Evolutionary conservation across 2,329 filamentous ascomycete species (phyloP).

Genomic region (Aurifilum marmelostoma): DNA sequence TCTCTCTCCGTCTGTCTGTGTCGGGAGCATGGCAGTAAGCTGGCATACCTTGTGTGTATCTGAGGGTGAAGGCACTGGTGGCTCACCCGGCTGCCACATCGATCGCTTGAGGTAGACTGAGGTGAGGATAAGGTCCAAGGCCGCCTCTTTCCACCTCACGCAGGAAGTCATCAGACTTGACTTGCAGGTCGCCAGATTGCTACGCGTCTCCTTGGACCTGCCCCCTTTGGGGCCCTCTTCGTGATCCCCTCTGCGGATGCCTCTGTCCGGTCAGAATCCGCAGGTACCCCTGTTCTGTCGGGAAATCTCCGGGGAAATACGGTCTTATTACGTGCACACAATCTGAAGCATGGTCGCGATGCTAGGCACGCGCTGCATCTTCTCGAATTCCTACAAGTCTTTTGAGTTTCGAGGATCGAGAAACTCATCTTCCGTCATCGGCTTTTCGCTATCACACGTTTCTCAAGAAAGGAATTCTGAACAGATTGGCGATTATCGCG

Average conservation of each 20-base stretch:
- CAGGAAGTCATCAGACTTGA: neutral
- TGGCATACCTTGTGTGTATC: neutral
- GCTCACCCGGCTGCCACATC: neutral
- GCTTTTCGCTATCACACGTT: neutral
- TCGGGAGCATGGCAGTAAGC: neutral
- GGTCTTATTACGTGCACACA: neutral
- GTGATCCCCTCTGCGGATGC: constrained; percentile 1
- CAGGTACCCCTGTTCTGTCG: constrained; percentile 19
- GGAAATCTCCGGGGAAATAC: constrained; percentile 21
- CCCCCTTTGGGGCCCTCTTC: neutral
- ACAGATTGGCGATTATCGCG: neutral
- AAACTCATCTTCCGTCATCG: neutral
- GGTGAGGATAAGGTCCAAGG: neutral
- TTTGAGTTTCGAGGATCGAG: neutral
- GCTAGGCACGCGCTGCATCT: neutral
- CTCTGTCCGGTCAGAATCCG: constrained; percentile 21
- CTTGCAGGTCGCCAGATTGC: neutral
- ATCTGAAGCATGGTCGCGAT: neutral
- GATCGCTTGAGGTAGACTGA: neutral
- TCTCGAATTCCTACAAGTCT: neutral
- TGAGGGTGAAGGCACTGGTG: too few relatives aligned
- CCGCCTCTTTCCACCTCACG: neutral
- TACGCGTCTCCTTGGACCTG: neutral
- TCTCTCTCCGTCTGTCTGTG: neutral
- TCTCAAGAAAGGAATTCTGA: neutral